Base-by-base conservation (phyloP, 2,329 filamentous ascomycete genomes). In the Verticillium klebahnii region DNA sequence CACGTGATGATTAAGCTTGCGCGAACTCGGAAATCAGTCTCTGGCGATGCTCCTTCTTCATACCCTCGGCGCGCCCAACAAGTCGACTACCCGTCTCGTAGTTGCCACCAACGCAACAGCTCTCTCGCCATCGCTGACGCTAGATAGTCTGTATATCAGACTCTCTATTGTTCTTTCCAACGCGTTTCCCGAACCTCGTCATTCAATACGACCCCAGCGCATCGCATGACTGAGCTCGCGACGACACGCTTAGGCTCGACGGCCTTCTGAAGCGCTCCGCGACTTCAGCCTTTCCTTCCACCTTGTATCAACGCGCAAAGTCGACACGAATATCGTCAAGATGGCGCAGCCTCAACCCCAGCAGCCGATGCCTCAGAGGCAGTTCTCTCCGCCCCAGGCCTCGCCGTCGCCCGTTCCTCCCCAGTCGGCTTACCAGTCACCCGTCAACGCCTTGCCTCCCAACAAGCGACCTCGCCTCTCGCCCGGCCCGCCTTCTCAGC, bases 401-500 rank as follows among this genome's bases (percentile, higher is more conserved):
- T 82, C 83, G 39, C 82, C 87, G 29, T 88, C 89, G 37, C 57
- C 57, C 12, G 37, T 40, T n/a, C 57, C 57, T 29, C 87, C 89
- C 55, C 83, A 80, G 58, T 78, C 82, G 25, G 79, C 45, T n/a
- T 52, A 52, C 19, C 45, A 52, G 45, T 52, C 45, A 12, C 45
- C 45, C 19, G 82, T 36, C 82, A 84, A 65, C 77, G 71, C 74
- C 63, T 84, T 89, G 57, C 90, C 90, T 57, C 88, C 91, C 17
- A 85, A 84, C 63, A 94, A 95, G 78, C 85, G 90, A 72, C 88
- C 84, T 72, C 89, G 86, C 61, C 78, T 91, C 57, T 91, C 89
- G 31, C 88, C 89, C 59, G 88, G 87, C 62, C 84, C 88, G 37
- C 77, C 82, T n/a, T 88, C 89, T 32, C 87, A 89, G 67, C 88